phyloP scores from a whole-genome alignment of 2,329 filamentous ascomycete genomes.

The Phialophora tarda region DNA sequence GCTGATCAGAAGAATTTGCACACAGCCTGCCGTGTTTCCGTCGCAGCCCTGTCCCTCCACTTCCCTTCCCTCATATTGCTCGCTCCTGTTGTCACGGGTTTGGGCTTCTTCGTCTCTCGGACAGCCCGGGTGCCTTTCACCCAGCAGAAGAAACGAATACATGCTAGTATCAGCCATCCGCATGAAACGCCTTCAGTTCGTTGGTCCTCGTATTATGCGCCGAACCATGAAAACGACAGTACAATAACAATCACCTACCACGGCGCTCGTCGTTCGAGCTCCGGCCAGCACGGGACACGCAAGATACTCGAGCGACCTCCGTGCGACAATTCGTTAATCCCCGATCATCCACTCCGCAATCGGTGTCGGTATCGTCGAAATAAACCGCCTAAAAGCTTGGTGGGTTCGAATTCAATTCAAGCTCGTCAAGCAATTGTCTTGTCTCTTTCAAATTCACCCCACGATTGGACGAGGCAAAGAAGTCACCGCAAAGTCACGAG shows the following conservation, averaged over 20 bases:
- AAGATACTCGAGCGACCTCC: neutral
- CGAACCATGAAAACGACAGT: constrained; percentile 10
- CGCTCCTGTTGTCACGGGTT: neutral
- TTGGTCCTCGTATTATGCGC: constrained; percentile 3
- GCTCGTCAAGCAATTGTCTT: neutral
- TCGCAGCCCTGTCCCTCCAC: neutral
- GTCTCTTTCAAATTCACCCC: neutral
- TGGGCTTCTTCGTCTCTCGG: neutral
- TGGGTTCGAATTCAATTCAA: neutral
- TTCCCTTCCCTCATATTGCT: neutral
- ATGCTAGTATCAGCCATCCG: constrained; percentile 4
- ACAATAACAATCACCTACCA: constrained; percentile 12
- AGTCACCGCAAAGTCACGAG: neutral
- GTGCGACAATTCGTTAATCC: neutral
- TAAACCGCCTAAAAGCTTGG: neutral
- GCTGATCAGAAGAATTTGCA: constrained; percentile 1
- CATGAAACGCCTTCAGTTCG: constrained; percentile 6
- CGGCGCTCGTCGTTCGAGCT: neutral
- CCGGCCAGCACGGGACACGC: neutral
- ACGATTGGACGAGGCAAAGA: neutral
- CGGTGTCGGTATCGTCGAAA: neutral
- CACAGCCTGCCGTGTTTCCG: neutral
- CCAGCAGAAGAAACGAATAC: neutral
- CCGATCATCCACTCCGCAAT: neutral
- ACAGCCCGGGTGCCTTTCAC: neutral